Evolutionary conservation across 169 alveolate species (phyloP).

Genomic region (Plasmodium chabaudi): DNA sequence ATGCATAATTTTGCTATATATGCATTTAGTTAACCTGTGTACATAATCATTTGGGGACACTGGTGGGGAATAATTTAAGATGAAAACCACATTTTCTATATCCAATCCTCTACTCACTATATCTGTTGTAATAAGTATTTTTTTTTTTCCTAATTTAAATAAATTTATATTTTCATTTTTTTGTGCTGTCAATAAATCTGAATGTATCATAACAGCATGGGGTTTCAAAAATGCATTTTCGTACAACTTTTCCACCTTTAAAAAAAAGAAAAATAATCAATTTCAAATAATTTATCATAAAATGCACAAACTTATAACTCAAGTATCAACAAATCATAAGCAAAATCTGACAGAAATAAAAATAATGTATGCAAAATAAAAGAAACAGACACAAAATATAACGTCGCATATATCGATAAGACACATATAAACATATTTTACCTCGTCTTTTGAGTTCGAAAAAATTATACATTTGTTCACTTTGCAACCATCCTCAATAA

Average conservation of each 20-base stretch:
- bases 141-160: slow-evolving; percentile 55
- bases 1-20: no score
- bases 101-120: slow-evolving; percentile 72
- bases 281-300: no score
- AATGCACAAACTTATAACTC: no score
- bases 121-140: slow-evolving; percentile 64
- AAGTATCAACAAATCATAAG: no score
- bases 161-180: slow-evolving; percentile 68
- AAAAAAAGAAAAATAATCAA: neutral
- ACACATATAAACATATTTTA: neutral
- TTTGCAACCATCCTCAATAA: slow-evolving; percentile 24
- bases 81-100: slow-evolving; percentile 61
- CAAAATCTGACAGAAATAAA: no score
- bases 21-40: slow-evolving; percentile 29
- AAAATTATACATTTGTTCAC: slow-evolving; percentile 66
- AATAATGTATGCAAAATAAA: no score
- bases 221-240: slow-evolving; percentile 61
- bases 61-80: slow-evolving; percentile 66
- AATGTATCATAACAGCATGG: slow-evolving; percentile 57
- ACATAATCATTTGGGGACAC: slow-evolving; percentile 71
- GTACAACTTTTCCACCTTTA: slow-evolving; percentile 58
- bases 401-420: no score
- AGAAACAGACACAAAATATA: no score
- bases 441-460: slow-evolving; percentile 64
- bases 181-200: slow-evolving; percentile 55